Base-by-base conservation (phyloP, 2,329 filamentous ascomycete species). In the Domatiomyces catenatus region DNA sequence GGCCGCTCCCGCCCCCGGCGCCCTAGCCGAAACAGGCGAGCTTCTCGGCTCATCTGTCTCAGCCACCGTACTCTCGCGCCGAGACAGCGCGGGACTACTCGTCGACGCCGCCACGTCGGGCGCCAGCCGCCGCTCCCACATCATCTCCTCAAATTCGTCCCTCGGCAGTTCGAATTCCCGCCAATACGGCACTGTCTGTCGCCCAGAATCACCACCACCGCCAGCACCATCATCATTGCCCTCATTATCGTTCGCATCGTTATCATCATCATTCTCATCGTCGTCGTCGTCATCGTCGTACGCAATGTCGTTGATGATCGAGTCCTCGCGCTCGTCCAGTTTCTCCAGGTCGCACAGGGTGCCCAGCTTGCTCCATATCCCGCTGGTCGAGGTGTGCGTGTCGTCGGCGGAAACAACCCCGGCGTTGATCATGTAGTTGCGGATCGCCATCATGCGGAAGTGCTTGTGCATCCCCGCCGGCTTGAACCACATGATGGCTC, bases 401-500 rank as follows among this genome's bases (percentile, higher is more conserved):
- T 70, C 65, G 57, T 78, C 59, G 61, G 83, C 74, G 48, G 83
- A 77, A 65, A 88, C 76, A 63, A 85, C 83, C 61, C 87, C 87
- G 66, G 89, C 84, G 59, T 84, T 86, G 57, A 83, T 80, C 54
- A 93, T 71, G 59, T 86, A 79, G 59, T 89, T 81, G 44, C 83
- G 83, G 52, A 95, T 86, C 7, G 86, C 81, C 56, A 94, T 80
- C 75, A 95, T 89, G 53, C 86, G 83, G 64, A 94, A 94, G 66
- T 94, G 87, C 65, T 90, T 93, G 70, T 94, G 88, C 75, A 94
- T 85, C 54, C 88, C 90, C 42, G 90, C 90, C n/a, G 92, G 92
- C 65, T 98, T 98, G 84, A 86, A 94, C 63, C 82, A 78, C 57
- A 96, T 89, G 58, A 96, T 83, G 48, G 82, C 87, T 64, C 95